A percentile compares a stretch with the other conserved stretches of the same genome.
Evolutionary conservation across 2,329 filamentous ascomycete genomes (phyloP).

Genomic region (Paramyrothecium roridum): DNA sequence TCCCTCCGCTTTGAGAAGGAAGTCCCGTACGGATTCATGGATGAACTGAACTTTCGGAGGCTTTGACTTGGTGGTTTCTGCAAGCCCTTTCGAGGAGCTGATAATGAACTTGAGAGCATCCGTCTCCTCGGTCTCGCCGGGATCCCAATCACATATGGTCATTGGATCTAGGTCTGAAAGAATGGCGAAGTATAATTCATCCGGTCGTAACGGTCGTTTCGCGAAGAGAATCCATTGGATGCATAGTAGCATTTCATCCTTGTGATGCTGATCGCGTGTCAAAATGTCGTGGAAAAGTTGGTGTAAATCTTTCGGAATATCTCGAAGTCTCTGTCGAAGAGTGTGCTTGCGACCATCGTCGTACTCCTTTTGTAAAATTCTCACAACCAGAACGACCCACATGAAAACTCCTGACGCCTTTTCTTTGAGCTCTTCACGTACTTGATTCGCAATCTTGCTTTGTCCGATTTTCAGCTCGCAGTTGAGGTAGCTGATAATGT

Average conservation of each 20-base stretch:
- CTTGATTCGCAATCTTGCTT: constrained; percentile 17
- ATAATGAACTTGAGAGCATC: constrained; percentile 22
- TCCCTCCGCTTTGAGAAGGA: constrained; percentile 27
- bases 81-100: constrained; percentile 39
- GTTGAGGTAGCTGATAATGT: constrained; percentile 17
- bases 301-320: constrained; percentile 29
- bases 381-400: constrained; percentile 1
- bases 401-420: not conserved
- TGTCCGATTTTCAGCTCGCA: constrained; percentile 23
- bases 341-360: constrained; percentile 18
- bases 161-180: not conserved
- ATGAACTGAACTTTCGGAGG: constrained; percentile 36
- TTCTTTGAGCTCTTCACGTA: not conserved
- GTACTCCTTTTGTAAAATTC: constrained; percentile 30
- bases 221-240: constrained; percentile 43
- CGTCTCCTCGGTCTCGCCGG: not conserved
- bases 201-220: constrained; percentile 25
- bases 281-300: constrained; percentile 41
- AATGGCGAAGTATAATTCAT: constrained; percentile 30
- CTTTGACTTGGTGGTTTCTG: constrained; percentile 27
- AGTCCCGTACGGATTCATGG: constrained; percentile 45
- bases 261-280: constrained; percentile 31
- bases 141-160: not conserved
- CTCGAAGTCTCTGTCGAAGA: constrained; percentile 22
- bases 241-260: constrained; percentile 31